phyloP scores from a whole-genome alignment of 106 monocot genomes.

The Iris macrosiphon region DNA sequence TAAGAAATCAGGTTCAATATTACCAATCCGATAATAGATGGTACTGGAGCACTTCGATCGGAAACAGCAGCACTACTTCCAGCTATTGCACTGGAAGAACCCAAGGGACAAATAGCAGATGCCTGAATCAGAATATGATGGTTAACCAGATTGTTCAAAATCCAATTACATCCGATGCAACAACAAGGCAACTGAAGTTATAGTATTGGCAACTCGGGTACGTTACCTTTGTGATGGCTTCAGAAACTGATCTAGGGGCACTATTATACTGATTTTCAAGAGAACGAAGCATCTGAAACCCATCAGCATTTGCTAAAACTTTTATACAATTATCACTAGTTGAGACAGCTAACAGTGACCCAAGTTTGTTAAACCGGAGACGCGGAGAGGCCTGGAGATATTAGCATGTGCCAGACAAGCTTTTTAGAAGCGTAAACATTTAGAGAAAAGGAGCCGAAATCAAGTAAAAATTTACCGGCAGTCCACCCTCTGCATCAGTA shows the following conservation, averaged over 20 bases:
- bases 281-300: constrained; percentile 2
- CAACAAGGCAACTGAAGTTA: too few relatives aligned
- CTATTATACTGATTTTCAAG: background rate
- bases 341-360: constrained; percentile 27
- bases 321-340: constrained; percentile 11
- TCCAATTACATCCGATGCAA: too few relatives aligned
- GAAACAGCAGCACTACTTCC: constrained; percentile 26
- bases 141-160: too few relatives aligned
- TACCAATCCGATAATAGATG: constrained; percentile 32
- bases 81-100: constrained; percentile 17
- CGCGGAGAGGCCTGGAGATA: constrained; percentile 15
- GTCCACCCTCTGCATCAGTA: constrained; percentile 33
- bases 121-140: constrained; percentile 16
- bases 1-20: too few relatives aligned
- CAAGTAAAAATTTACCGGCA: constrained; percentile 25
- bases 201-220: too few relatives aligned
- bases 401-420: background rate
- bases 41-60: constrained; percentile 25
- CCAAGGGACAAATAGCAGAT: constrained; percentile 19
- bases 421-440: background rate
- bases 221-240: constrained; percentile 23
- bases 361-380: constrained; percentile 22
- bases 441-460: background rate
- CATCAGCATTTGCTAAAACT: constrained; percentile 20
- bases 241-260: constrained; percentile 8